A percentile compares a stretch with the other conserved stretches of the same genome.
Conservation (phyloP, 2,329 filamentous ascomycete species). For the Exophiala calicioides region DNA sequence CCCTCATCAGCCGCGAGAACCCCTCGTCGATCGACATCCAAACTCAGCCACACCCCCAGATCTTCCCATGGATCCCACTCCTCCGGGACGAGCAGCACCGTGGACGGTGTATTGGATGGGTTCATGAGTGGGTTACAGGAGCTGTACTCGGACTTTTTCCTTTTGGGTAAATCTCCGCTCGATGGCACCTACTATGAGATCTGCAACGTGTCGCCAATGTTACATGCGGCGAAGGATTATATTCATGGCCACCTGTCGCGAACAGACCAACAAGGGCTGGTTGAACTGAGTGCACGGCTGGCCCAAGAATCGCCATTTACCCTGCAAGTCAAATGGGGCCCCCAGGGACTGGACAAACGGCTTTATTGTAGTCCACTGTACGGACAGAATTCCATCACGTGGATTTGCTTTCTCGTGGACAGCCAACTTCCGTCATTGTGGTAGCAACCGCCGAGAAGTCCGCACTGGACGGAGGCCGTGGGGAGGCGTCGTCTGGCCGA, state of each 20-base stretch:
- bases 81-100: conserved; percentile 18
- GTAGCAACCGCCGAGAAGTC: conserved; percentile 18
- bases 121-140: conserved; percentile 31
- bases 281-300: conserved; percentile 26
- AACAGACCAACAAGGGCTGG: conserved; percentile 26
- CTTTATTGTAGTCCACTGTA: conserved; percentile 36
- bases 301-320: conserved; percentile 27
- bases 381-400: conserved; percentile 27
- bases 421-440: conserved; percentile 27
- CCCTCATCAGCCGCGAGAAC: conserved; percentile 13
- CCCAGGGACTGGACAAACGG: conserved; percentile 27
- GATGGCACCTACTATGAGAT: conserved; percentile 34
- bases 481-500: too few relatives aligned
- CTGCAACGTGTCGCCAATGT: conserved; percentile 33
- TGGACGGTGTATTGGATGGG: conserved; percentile 30
- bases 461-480: conserved; percentile 1
- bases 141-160: conserved; percentile 35
- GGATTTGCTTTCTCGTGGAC: conserved; percentile 35
- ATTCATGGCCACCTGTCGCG: conserved; percentile 34
- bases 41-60: conserved; percentile 5
- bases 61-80: conserved; percentile 12
- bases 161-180: conserved; percentile 31
- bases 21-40: conserved; percentile 15
- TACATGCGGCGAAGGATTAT: conserved; percentile 32
- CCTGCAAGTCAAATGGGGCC: conserved; percentile 34